Percentiles rank a stretch among this genome's conserved stretches.
phyloP scores from a whole-genome alignment of 768 basidiomycete genomes.

The Leccinum pellstonianum region DNA sequence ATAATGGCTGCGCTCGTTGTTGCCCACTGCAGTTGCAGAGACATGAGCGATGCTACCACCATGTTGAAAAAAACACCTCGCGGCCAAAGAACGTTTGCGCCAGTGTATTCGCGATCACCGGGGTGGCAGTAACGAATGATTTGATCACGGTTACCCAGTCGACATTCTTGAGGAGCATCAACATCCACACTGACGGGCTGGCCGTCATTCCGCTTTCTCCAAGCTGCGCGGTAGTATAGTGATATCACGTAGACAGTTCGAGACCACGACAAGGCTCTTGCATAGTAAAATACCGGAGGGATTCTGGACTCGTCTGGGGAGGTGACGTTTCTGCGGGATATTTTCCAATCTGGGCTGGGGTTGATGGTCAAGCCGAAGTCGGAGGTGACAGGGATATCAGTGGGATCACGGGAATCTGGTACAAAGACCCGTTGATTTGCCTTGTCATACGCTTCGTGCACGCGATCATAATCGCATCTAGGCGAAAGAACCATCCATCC shows the following conservation, averaged over 20 bases:
- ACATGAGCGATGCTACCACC: constrained; percentile 28
- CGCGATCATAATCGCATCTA: constrained; percentile 36
- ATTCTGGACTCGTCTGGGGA: constrained; percentile 27
- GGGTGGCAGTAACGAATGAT: constrained; percentile 21
- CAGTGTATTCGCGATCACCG: neutral
- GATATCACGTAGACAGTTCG: constrained; percentile 17
- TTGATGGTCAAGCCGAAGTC: constrained; percentile 21
- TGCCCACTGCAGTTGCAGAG: constrained; percentile 34
- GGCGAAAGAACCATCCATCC: constrained; percentile 44
- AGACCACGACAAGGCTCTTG: constrained; percentile 24
- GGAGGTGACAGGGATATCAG: neutral
- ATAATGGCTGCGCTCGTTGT: constrained; percentile 31
- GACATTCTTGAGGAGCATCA: constrained; percentile 12
- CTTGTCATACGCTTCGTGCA: constrained; percentile 21
- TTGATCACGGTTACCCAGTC: constrained; percentile 21
- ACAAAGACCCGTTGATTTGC: constrained; percentile 13
- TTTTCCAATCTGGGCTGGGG: constrained; percentile 4
- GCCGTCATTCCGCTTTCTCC: constrained; percentile 5
- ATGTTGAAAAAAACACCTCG: constrained; percentile 26
- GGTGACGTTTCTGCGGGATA: neutral
- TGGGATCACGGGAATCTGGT: neutral
- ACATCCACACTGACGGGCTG: neutral
- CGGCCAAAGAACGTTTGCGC: constrained; percentile 17
- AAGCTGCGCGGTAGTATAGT: constrained; percentile 19
- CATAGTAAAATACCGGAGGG: constrained; percentile 28